phyloP scores from a whole-genome alignment of 805 yeast genomes.

The Cyberlindnera lachancei region DNA sequence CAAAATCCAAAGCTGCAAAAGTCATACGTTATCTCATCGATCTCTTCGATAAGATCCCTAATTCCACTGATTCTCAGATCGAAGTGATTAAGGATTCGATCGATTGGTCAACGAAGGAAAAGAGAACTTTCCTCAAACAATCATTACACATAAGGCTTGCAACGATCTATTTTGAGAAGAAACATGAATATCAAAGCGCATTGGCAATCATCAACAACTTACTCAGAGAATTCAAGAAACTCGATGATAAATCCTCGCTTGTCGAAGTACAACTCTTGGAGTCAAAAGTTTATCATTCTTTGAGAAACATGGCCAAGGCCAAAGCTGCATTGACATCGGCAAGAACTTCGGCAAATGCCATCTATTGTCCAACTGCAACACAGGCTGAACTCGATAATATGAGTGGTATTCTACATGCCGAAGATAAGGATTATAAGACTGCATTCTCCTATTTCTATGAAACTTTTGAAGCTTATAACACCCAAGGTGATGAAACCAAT shows the following conservation, averaged over 20 bases:
- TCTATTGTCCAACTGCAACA: slow-evolving; percentile 86
- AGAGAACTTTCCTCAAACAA: slow-evolving; percentile 84
- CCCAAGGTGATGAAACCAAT: slow-evolving; percentile 48
- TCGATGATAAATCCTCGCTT: slow-evolving; percentile 91
- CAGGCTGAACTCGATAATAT: slow-evolving; percentile 94
- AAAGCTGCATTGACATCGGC: slow-evolving; percentile 92
- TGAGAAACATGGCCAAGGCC: slow-evolving; percentile 85
- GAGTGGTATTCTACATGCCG: slow-evolving; percentile 93
- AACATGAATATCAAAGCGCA: slow-evolving; percentile 56
- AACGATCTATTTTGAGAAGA: slow-evolving; percentile 60
- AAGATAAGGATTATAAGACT: slow-evolving; percentile 93
- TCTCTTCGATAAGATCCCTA: slow-evolving; percentile 55
- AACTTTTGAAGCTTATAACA: slow-evolving; percentile 82
- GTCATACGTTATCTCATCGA: slow-evolving; percentile 79
- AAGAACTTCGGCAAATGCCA: slow-evolving; percentile 94
- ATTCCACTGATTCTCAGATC: slow-evolving; percentile 63
- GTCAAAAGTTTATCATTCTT: slow-evolving; percentile 81
- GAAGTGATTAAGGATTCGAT: slow-evolving; percentile 69
- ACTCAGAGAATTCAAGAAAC: slow-evolving; percentile 78
- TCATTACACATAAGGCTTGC: slow-evolving; percentile 80
- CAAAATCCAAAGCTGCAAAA: slow-evolving; percentile 93
- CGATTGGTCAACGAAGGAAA: slow-evolving; percentile 79
- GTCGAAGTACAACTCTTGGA: slow-evolving; percentile 94
- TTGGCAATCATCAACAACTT: slow-evolving; percentile 63
- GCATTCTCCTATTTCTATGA: slow-evolving; percentile 94